Conservation (phyloP, 2,329 filamentous ascomycete species). For the Dactylellina parvicollis region DNA sequence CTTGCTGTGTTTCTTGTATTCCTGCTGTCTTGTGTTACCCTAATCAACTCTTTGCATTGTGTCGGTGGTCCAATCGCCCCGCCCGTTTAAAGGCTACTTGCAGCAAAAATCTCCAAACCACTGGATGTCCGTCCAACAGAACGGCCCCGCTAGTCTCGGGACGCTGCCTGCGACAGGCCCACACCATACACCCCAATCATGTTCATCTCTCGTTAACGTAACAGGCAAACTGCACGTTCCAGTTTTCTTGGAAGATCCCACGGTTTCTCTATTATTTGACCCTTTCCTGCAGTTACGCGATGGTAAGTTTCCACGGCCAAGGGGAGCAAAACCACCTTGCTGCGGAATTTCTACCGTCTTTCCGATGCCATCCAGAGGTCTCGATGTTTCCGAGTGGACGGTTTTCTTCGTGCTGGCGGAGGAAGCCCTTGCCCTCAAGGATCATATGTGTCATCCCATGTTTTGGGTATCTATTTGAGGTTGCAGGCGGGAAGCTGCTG, state of each 20-base stretch:
- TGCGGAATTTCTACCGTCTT: conserved; percentile 49
- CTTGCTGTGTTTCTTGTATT: conserved; percentile 10
- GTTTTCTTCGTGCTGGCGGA: neutral
- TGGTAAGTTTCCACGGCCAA: conserved; percentile 1
- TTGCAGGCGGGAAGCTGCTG: conserved; percentile 1
- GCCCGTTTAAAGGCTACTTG: conserved; percentile 8
- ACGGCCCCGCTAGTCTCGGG: too few relatives aligned
- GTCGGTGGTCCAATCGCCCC: neutral
- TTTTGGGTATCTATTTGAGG: conserved; percentile 6
- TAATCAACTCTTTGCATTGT: neutral
- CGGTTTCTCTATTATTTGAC: neutral
- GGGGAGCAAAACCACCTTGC: conserved; percentile 4
- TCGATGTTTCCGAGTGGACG: conserved; percentile 12
- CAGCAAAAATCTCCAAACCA: neutral
- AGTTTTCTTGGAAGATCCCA: neutral
- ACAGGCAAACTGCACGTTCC: neutral
- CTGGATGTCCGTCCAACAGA: conserved; percentile 25
- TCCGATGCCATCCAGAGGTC: conserved; percentile 9
- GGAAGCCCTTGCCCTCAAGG: neutral
- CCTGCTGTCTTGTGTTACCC: conserved; percentile 9
- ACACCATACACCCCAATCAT: conserved; percentile 8
- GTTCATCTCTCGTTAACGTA: conserved; percentile 8
- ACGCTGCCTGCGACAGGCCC: too few relatives aligned
- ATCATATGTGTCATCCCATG: conserved; percentile 25
- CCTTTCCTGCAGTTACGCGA: conserved; percentile 24